Base-by-base conservation (phyloP, 331 rosid species). In the Cydonia oblonga region DNA sequence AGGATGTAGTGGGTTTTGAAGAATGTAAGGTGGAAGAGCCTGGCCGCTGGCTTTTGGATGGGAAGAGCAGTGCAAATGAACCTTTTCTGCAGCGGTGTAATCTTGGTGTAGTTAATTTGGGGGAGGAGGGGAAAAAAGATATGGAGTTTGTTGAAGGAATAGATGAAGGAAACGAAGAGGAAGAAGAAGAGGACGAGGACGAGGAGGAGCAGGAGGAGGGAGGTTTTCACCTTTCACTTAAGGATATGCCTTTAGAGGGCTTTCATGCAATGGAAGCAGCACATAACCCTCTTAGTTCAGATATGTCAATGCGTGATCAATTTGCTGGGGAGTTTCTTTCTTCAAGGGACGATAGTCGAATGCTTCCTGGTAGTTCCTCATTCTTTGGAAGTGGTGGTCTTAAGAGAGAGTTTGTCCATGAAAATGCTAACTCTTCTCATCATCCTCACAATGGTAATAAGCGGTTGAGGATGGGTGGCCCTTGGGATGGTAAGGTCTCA, bases 391-490 rank as follows among this genome's bases (percentile, higher is more conserved):
- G 83, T 84, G 86, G 86, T 77, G 86, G 86, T 77, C 82, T 84
- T 89, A 89, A 95, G 88, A 86, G 96, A 80, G 91, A 75, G 64
- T 60, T 81, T 51, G 79, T 38, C 69, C 79, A 83, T 69, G 96
- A 88, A 75, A 78, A 78, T 82, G 89, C 80, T 66, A 68, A 75
- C 78, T 75, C 84, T 28, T 82, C 86, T 40, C 83, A 88, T 65
- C 81, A 84, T 53, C 70, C 90, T 59, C 81, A 78, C 57, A 80
- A 74, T 83, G 92, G 75, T 46, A 87, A 85, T 73, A 91, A 91
- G 85, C 84, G 93, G 42, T 74, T 85, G 74, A 86, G 92, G 76
- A 80, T 78, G 73, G 98, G 89, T 35, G 85, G 79, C 52, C 78
- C 84, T 3, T 88, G 96, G 93, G 84, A 79, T 73, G 53, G 89